A percentile compares a stretch with the other conserved stretches of the same genome.
These are phyloP conservation scores for Penicillium lividum DNA, from an alignment of 495 filamentous ascomycete species.

Conservation along the genomic window DNA sequence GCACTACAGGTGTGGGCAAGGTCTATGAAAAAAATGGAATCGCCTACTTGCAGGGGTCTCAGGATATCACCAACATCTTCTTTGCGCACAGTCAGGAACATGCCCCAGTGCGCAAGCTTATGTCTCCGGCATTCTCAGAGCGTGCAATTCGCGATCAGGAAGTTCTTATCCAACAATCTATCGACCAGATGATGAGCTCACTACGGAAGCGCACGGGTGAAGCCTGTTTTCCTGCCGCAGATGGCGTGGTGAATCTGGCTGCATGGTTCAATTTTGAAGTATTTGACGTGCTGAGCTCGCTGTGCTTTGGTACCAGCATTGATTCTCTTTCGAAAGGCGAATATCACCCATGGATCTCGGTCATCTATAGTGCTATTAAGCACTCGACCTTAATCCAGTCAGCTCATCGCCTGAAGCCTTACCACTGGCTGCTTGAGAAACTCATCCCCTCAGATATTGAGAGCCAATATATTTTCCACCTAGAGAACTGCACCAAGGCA, in stretches of 20 bases:
- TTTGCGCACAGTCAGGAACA: conserved; percentile 1
- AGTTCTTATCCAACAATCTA: not conserved
- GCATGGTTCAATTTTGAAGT: conserved; percentile 24
- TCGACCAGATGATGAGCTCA: not conserved
- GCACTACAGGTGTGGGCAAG: not conserved
- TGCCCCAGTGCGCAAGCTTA: conserved; percentile 1
- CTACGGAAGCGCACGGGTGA: too few relatives aligned
- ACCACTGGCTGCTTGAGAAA: not conserved
- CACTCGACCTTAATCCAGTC: too few relatives aligned
- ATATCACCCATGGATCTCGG: not conserved
- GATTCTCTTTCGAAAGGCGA: conserved; percentile 6
- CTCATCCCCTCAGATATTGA: too few relatives aligned
- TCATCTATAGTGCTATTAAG: too few relatives aligned
- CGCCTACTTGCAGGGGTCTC: too few relatives aligned
- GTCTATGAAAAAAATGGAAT: too few relatives aligned
- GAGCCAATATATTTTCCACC: too few relatives aligned
- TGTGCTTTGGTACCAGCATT: conserved; percentile 18
- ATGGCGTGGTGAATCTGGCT: conserved; percentile 9
- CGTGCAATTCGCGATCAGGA: not conserved
- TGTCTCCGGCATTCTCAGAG: conserved; percentile 4
- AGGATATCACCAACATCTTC: too few relatives aligned
- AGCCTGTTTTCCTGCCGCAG: too few relatives aligned
- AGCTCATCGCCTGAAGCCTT: too few relatives aligned
- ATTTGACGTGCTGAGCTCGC: conserved; percentile 23
- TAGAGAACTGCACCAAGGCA: too few relatives aligned